Evolutionary conservation across 306 rosid genomes (phyloP).

Genomic region (Pterocarpus santalinus): DNA sequence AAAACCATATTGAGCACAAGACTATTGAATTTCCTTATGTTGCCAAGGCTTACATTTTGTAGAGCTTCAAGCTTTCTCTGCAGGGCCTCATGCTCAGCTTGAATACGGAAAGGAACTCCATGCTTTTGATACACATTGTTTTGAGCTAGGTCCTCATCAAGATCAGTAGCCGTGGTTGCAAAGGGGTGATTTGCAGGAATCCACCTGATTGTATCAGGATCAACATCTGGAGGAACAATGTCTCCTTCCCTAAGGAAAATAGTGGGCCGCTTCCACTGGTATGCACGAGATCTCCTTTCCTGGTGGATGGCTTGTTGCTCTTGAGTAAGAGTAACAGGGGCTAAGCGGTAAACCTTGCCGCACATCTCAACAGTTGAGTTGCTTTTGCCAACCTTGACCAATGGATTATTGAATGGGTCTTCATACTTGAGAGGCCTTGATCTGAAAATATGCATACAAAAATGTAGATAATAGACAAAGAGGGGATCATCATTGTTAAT

Average conservation of each 20-base stretch:
- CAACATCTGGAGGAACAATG: conserved; percentile 79
- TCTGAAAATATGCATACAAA: conserved; percentile 53
- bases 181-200: conserved; percentile 96
- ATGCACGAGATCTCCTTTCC: conserved; percentile 88
- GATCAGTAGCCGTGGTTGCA: conserved; percentile 86
- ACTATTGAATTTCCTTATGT: conserved; percentile 27
- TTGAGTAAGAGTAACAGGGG: conserved; percentile 90
- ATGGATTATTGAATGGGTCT: conserved; percentile 92
- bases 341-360: conserved; percentile 91
- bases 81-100: conserved; percentile 96
- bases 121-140: conserved; percentile 85
- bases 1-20: conserved; percentile 24
- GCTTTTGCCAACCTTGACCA: conserved; percentile 84
- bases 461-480: conserved; percentile 33
- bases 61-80: conserved; percentile 87
- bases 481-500: neutral
- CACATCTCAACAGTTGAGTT: conserved; percentile 89
- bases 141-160: conserved; percentile 89
- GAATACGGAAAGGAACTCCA: conserved; percentile 93
- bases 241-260: conserved; percentile 94
- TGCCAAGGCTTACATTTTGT: conserved; percentile 67
- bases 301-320: conserved; percentile 88
- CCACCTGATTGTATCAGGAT: conserved; percentile 93
- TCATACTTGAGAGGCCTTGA: conserved; percentile 89
- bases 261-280: conserved; percentile 97